Evolutionary conservation across 345 rosid species (phyloP).

Genomic region (Viola odorata): DNA sequence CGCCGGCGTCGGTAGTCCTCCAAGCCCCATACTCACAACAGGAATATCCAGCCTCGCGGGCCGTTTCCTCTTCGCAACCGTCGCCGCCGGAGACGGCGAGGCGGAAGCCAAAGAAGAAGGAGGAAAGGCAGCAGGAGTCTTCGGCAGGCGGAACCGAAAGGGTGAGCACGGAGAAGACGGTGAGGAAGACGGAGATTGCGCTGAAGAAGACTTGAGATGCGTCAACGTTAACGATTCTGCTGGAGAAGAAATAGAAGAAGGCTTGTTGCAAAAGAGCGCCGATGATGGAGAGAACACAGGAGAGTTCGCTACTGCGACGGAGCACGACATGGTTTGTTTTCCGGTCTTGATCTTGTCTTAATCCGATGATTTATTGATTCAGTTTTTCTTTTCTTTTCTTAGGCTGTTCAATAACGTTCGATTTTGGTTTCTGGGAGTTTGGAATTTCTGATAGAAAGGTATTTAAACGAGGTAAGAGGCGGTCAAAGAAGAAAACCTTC

Average conservation of each 20-base stretch:
- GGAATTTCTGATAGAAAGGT: background rate
- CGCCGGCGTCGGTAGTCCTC: conserved; percentile 34
- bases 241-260: conserved; percentile 33
- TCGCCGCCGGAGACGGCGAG: conserved; percentile 19
- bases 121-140: conserved; percentile 32
- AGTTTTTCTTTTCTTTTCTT: background rate
- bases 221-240: conserved; percentile 35
- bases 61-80: conserved; percentile 67
- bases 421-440: background rate
- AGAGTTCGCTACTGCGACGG: conserved; percentile 64
- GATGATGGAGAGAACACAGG: conserved; percentile 81
- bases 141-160: conserved; percentile 59
- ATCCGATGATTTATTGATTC: background rate
- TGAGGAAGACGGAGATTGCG: conserved; percentile 37
- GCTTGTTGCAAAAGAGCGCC: conserved; percentile 56
- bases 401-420: background rate
- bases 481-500: too few relatives aligned
- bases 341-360: too few relatives aligned
- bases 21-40: conserved; percentile 27
- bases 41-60: conserved; percentile 73
- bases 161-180: conserved; percentile 62
- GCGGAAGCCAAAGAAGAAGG: conserved; percentile 22
- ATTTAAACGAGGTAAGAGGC: too few relatives aligned
- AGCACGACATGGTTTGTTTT: conserved; percentile 50
- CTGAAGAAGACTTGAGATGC: conserved; percentile 42